These are phyloP conservation scores for Fusarium duplospermum DNA, from an alignment of 2,329 filamentous ascomycete genomes.

Conservation along the genomic window DNA sequence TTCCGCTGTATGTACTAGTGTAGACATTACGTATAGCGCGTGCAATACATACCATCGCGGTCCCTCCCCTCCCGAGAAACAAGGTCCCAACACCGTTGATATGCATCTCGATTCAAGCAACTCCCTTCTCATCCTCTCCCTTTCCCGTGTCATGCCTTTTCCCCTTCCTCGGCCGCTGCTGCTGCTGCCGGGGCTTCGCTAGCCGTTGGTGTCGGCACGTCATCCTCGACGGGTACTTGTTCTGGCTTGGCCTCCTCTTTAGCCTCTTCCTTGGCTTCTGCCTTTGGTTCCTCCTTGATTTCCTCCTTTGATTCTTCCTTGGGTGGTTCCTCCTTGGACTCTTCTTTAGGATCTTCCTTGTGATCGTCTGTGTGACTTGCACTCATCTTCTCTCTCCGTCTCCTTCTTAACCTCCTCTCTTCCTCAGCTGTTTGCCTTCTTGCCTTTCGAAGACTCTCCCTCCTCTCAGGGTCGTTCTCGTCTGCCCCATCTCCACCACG, in stretches of 20 bases:
- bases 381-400: constrained; percentile 72
- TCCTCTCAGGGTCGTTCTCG: constrained; percentile 60
- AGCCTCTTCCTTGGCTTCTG: constrained; percentile 13
- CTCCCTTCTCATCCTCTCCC: constrained; percentile 31
- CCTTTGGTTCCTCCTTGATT: constrained; percentile 26
- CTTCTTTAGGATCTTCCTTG: constrained; percentile 39
- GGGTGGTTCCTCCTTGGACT: constrained; percentile 29
- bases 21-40: constrained; percentile 54
- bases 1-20: constrained; percentile 42
- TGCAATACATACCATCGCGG: constrained; percentile 42
- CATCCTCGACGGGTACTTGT: constrained; percentile 24
- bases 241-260: constrained; percentile 21
- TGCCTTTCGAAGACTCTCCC: constrained; percentile 70
- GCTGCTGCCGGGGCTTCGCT: constrained; percentile 13
- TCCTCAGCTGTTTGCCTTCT: constrained; percentile 81
- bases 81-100: constrained; percentile 38
- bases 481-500: constrained; percentile 73
- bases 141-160: constrained; percentile 36
- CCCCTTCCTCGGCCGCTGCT: constrained; percentile 22
- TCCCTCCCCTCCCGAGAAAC: constrained; percentile 16
- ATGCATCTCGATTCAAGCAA: constrained; percentile 37
- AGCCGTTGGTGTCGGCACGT: constrained; percentile 35
- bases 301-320: constrained; percentile 27
- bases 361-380: constrained; percentile 48
- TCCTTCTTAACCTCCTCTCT: constrained; percentile 75